Percentiles rank a stretch among this genome's conserved stretches.
Conservation (phyloP, 306 rosid genomes). For the Lotus japonicus region DNA sequence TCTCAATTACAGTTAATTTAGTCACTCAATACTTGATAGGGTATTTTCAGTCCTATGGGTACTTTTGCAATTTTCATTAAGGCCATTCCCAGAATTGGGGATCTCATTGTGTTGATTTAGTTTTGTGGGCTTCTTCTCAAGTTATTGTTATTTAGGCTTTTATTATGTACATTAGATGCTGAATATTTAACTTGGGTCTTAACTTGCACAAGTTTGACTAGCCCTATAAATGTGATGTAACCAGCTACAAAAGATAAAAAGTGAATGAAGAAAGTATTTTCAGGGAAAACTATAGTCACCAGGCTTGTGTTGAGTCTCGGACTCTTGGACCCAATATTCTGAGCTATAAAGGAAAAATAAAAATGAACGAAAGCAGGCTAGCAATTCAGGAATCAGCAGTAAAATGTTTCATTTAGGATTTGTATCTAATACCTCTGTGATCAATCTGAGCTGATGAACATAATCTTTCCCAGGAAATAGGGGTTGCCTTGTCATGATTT, state of each 20-base stretch:
- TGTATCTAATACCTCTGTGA: conserved; percentile 57
- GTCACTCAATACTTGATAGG: no score
- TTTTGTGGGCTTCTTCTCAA: not conserved
- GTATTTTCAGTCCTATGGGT: no score
- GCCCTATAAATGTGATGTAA: no score
- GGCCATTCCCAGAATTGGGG: not conserved
- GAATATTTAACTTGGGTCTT: no score
- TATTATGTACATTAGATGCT: not conserved
- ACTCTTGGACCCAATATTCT: not conserved
- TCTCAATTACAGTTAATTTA: not conserved
- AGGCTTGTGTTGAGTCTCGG: no score
- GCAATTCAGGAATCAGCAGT: not conserved
- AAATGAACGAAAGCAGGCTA: not conserved
- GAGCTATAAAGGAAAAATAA: not conserved
- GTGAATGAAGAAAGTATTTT: no score
- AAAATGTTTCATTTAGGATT: not conserved
- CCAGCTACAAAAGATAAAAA: no score
- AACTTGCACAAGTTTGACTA: no score
- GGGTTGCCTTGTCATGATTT: conserved; percentile 72
- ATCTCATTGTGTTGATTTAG: not conserved
- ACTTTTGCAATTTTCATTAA: not conserved
- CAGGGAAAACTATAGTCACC: no score
- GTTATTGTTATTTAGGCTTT: not conserved
- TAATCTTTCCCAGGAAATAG: conserved; percentile 88
- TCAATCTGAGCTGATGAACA: conserved; percentile 86